Percentiles rank a stretch among this genome's conserved stretches.
These are phyloP conservation scores for Coriaria nepalensis DNA, from an alignment of 306 rosid genomes.

Conservation along the genomic window DNA sequence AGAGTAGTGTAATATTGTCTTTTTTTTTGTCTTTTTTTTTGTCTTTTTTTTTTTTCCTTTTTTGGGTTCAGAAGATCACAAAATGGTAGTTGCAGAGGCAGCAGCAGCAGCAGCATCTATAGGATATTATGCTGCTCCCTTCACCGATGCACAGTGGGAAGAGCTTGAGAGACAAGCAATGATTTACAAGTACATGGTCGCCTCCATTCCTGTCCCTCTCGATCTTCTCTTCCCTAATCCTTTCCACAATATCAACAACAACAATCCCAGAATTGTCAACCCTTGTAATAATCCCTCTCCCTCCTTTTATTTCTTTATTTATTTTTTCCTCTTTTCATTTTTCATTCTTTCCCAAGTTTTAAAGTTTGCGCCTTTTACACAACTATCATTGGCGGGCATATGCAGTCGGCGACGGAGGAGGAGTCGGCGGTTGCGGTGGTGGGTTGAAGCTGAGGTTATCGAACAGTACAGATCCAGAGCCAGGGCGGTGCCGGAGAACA, in stretches of 20 bases:
- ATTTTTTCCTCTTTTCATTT: not conserved
- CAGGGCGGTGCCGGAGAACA: constrained; percentile 68
- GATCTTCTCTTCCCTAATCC: constrained; percentile 33
- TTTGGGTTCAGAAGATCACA: too few relatives aligned
- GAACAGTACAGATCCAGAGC: constrained; percentile 43
- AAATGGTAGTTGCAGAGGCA: constrained; percentile 14
- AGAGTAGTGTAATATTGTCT: constrained; percentile 13
- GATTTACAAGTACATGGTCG: constrained; percentile 81
- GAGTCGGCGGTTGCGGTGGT: not conserved
- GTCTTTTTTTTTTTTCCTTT: constrained; percentile 2
- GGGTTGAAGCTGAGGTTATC: constrained; percentile 44
- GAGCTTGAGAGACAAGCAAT: constrained; percentile 79
- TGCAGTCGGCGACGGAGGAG: constrained; percentile 16
- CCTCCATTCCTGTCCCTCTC: constrained; percentile 58
- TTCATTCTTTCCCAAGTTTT: not conserved
- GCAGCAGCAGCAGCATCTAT: constrained; percentile 47
- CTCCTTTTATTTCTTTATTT: not conserved
- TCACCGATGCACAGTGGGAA: constrained; percentile 66
- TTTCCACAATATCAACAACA: too few relatives aligned
- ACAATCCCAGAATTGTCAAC: too few relatives aligned
- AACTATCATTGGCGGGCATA: not conserved
- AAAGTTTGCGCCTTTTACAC: not conserved
- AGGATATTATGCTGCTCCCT: constrained; percentile 32
- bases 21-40: not conserved
- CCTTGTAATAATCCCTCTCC: constrained; percentile 18